Conservation (phyloP, 495 filamentous ascomycete genomes). For the Trichoderma asperelloides region DNA sequence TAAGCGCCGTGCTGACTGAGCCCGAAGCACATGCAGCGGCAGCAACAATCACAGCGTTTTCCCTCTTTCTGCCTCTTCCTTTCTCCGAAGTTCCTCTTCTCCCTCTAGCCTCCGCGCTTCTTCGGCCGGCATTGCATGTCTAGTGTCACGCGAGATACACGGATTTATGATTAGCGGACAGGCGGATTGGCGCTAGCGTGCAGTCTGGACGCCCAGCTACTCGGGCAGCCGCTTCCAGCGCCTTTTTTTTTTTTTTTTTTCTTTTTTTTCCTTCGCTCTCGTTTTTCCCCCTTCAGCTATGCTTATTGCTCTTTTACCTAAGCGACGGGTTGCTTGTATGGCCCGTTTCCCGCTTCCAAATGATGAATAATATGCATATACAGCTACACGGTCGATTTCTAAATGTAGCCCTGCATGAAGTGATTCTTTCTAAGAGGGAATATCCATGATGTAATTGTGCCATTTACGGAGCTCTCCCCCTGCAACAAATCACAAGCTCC, state of each 20-base stretch:
- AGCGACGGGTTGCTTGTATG: neutral
- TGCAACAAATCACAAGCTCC: neutral
- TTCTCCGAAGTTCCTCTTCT: neutral
- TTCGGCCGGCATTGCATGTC: neutral
- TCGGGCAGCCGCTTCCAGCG: no score
- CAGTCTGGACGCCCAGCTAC: no score
- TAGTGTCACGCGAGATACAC: neutral
- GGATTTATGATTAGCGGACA: neutral
- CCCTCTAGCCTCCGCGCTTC: neutral
- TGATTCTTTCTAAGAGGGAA: neutral
- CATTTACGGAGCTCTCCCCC: neutral
- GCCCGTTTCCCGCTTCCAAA: neutral
- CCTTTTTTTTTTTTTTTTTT: no score
- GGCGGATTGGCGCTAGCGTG: neutral
- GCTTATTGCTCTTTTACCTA: no score
- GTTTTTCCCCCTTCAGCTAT: no score
- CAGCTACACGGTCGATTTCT: neutral
- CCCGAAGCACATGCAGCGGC: neutral
- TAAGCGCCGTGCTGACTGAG: neutral
- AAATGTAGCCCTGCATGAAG: neutral
- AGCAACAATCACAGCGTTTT: neutral
- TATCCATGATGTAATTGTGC: neutral
- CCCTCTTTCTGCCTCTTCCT: neutral
- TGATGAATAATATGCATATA: constrained; percentile 1
- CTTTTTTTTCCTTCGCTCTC: no score